Evolutionary conservation across 2,329 filamentous ascomycete species (phyloP), one percentile per base, ranked within the genome.

Genomic region (Daldinia eschscholtzii): DNA sequence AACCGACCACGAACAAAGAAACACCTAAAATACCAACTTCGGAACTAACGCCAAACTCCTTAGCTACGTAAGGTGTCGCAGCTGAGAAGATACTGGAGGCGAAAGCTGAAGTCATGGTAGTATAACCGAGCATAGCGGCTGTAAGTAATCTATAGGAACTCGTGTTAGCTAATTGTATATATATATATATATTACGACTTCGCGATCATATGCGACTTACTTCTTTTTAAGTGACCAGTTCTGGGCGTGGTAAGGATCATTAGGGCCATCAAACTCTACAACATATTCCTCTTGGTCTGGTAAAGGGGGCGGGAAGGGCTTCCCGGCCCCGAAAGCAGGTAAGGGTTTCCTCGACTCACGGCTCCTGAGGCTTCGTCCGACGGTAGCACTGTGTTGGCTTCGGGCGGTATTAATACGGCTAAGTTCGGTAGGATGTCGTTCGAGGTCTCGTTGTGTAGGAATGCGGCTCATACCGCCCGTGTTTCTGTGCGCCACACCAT

Each of bases 191-290:
- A 26, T 35, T 41, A 44, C 42, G 59, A 5, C 28, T 26, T 33
- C n/a, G 12, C 13, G 30, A 37, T 41, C 26, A 46, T 42, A 7
- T n/a, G 80, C 13, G 2, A 84, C 86, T 76, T 79, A 88, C 89
- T 97, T 97, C 83, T 92, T 94, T 77, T 83, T 87, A 61, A 92
- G 76, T 0, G 92, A 86, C 94, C 94, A 97, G 78, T 97, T 97
- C 81, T 95, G 92, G 0, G 93, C 91, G 79, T 97, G 93, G 67
- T 94, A 77, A 2, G 93, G 93, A 75, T 97, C 94, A 71, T 94
- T 86, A 1, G 89, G 91, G 0, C 93, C 94, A 73, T 94, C 91
- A 76, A 97, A 97, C 79, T 93, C 92, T 48, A 94, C 92, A 0
- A 94, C 91, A 76, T 94, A 95, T 71, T 92, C 89, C 74, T 94